Evolutionary conservation across 202 grass and related monocot genomes (phyloP).

Genomic region (Schoenoplectus triqueter): DNA sequence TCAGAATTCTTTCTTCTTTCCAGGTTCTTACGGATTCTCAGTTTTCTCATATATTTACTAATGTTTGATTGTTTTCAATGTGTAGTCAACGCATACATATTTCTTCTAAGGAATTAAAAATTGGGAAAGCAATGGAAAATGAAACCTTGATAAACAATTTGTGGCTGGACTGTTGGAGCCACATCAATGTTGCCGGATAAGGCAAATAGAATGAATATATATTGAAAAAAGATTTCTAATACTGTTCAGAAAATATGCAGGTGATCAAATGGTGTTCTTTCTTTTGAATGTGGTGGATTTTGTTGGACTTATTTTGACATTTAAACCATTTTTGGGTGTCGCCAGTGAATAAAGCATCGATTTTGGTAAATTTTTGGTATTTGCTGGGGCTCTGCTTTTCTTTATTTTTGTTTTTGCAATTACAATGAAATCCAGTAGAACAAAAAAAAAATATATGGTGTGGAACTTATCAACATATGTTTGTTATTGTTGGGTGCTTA

Average conservation of each 20-base stretch:
- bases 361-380: neutral
- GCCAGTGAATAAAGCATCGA: neutral
- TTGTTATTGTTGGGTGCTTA: neutral
- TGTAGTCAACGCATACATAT: neutral
- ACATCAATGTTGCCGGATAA: neutral
- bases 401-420: neutral
- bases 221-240: neutral
- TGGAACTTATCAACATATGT: neutral
- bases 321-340: conserved; percentile 54
- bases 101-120: neutral
- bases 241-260: conserved; percentile 23
- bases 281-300: conserved; percentile 49
- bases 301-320: conserved; percentile 49
- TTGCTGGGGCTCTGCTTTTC: neutral
- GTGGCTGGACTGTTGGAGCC: neutral
- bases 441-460: neutral
- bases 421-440: neutral
- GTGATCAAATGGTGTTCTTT: conserved; percentile 60
- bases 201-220: conserved; percentile 9
- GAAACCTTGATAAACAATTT: conserved; percentile 6
- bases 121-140: neutral
- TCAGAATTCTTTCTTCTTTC: conserved; percentile 64
- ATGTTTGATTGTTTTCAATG: neutral
- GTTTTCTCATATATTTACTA: conserved; percentile 10
- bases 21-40: conserved; percentile 44